Conservation (phyloP, 352 stramenopile genomes). For the Phytophthora pinifolia region DNA sequence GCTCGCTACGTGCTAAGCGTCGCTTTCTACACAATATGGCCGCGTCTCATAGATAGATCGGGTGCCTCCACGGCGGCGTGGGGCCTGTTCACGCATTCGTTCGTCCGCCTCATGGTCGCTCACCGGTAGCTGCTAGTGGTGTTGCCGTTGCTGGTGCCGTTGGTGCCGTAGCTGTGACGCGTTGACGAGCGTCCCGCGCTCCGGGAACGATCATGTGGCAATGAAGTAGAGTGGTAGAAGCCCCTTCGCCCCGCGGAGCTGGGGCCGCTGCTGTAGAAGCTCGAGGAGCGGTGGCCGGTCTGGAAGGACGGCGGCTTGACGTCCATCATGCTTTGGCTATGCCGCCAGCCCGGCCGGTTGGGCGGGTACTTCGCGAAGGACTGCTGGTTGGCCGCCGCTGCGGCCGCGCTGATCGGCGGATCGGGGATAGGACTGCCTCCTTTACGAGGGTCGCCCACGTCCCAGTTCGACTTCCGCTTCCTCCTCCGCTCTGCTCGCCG, state of each 20-base stretch:
- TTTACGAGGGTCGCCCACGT: slow-evolving; percentile 72
- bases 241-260: slow-evolving; percentile 27
- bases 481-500: slow-evolving; percentile 63
- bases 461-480: slow-evolving; percentile 80
- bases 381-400: slow-evolving; percentile 40
- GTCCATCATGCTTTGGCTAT: slow-evolving; percentile 66
- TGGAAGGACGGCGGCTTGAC: slow-evolving; percentile 45
- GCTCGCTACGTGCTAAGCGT: slow-evolving; percentile 16
- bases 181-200: slow-evolving; percentile 45
- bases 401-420: slow-evolving; percentile 28
- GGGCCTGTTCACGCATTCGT: slow-evolving; percentile 16
- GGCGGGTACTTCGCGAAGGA: slow-evolving; percentile 62
- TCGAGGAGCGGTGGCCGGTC: slow-evolving; percentile 35
- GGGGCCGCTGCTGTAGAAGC: slow-evolving; percentile 39
- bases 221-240: slow-evolving; percentile 52
- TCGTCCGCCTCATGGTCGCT: slow-evolving; percentile 3
- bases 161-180: slow-evolving; percentile 37
- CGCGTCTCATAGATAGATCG: slow-evolving; percentile 39
- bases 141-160: slow-evolving; percentile 9
- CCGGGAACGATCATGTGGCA: slow-evolving; percentile 56
- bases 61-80: slow-evolving; percentile 11
- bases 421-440: slow-evolving; percentile 37
- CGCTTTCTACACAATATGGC: slow-evolving; percentile 38
- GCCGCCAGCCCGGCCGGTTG: slow-evolving; percentile 53
- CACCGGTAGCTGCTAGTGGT: slow-evolving; percentile 32